Percentiles rank a stretch among this genome's conserved stretches.
phyloP scores from a whole-genome alignment of 2,329 filamentous ascomycete genomes.

The Sporothrix brasiliensis region DNA sequence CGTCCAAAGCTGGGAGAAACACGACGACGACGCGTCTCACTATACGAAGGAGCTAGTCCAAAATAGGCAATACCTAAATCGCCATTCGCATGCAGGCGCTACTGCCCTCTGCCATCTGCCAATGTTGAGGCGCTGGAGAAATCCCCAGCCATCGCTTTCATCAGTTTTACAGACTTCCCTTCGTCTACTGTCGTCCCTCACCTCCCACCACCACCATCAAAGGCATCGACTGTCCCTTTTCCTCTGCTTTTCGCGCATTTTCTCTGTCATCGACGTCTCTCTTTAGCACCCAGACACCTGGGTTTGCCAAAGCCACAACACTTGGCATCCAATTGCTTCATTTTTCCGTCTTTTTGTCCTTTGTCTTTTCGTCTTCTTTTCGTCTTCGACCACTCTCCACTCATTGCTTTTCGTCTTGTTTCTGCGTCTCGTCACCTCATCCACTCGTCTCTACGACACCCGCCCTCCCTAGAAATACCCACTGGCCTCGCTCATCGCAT shows the following conservation, averaged over 20 bases:
- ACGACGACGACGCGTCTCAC: conserved; percentile 27
- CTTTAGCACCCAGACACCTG: background rate
- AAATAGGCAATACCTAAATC: background rate
- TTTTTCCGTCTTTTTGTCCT: conserved; percentile 2
- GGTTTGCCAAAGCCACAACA: background rate
- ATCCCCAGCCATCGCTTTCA: conserved; percentile 23
- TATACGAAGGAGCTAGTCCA: conserved; percentile 6
- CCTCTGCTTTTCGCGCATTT: background rate
- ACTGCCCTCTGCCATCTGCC: background rate
- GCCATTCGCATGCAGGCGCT: background rate
- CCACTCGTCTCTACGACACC: background rate
- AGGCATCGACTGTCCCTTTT: background rate
- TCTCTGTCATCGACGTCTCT: background rate
- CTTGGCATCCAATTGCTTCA: background rate
- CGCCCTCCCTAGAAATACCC: background rate
- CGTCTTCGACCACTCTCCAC: conserved; percentile 10
- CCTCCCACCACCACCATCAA: background rate
- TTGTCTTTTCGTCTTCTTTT: background rate
- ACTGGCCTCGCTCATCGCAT: background rate
- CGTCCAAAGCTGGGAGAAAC: conserved; percentile 13
- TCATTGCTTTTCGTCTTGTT: conserved; percentile 19
- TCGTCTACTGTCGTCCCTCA: background rate
- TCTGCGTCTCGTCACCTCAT: background rate
- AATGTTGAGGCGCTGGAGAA: background rate
- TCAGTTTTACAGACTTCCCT: conserved; percentile 8